Percentiles rank a stretch among this genome's conserved stretches.
These are phyloP conservation scores for Wickerhamiella vanderwaltii DNA, from an alignment of 805 yeast species.

Conservation along the genomic window DNA sequence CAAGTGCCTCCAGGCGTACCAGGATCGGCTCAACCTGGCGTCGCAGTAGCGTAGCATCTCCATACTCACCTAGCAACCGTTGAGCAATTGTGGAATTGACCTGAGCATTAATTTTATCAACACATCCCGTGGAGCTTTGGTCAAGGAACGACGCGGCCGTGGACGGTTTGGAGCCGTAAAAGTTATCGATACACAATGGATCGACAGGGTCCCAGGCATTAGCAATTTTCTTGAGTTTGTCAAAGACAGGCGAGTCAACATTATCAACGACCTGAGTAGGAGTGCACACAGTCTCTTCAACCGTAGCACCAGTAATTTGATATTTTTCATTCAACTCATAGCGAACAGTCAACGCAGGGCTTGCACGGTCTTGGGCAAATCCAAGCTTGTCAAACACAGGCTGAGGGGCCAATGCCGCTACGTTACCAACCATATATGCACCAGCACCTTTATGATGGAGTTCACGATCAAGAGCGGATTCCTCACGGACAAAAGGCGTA, in stretches of 20 bases:
- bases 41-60: constrained; percentile 72
- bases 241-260: background rate
- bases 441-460: constrained; percentile 83
- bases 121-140: constrained; percentile 23
- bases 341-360: constrained; percentile 63
- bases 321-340: constrained; percentile 67
- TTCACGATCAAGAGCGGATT: constrained; percentile 71
- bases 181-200: constrained; percentile 10
- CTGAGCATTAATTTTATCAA: constrained; percentile 58
- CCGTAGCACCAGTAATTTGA: constrained; percentile 62
- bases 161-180: constrained; percentile 17
- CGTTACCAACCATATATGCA: constrained; percentile 64
- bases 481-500: constrained; percentile 56
- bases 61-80: constrained; percentile 51
- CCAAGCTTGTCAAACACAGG: constrained; percentile 28
- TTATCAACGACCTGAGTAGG: constrained; percentile 49
- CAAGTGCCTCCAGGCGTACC: constrained; percentile 67
- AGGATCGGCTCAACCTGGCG: constrained; percentile 77
- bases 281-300: constrained; percentile 56
- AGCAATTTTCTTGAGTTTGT: constrained; percentile 8
- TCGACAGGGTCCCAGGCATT: constrained; percentile 6
- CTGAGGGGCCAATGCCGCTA: constrained; percentile 45
- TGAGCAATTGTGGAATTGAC: constrained; percentile 82
- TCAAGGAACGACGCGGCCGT: constrained; percentile 14
- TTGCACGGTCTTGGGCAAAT: constrained; percentile 45